phyloP scores from a whole-genome alignment of 1,284 basidiomycete genomes.

The Moesziomyces globuligerus region DNA sequence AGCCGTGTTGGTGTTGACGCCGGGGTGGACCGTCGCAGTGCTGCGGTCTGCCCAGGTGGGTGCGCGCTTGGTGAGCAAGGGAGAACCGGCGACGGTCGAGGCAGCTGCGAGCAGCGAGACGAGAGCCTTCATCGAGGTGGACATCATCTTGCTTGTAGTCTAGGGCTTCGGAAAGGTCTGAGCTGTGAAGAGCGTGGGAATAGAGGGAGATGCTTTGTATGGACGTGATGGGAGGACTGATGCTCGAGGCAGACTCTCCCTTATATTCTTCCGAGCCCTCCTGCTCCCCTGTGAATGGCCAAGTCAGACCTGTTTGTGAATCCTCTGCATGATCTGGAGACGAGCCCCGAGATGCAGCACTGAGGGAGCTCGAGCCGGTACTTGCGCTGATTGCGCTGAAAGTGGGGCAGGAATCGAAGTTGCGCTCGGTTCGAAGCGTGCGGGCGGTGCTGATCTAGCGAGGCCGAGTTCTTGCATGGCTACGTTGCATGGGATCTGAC shows the following conservation, averaged over 20 bases:
- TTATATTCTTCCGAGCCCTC: no score
- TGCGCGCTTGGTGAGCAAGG: conserved; percentile 20
- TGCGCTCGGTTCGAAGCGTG: not conserved
- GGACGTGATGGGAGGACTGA: no score
- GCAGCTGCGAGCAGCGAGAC: conserved; percentile 16
- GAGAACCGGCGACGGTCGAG: conserved; percentile 20
- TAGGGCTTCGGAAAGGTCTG: not conserved
- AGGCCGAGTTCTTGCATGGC: not conserved
- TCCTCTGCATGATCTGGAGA: no score
- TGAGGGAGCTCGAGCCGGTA: no score
- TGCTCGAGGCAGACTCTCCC: no score
- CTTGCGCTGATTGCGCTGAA: no score
- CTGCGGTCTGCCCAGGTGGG: conserved; percentile 33
- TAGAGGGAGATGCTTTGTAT: no score
- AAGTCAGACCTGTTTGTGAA: no score
- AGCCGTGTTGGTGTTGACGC: conserved; percentile 53
- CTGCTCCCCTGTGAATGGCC: no score
- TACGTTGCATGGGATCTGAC: no score
- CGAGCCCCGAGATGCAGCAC: no score
- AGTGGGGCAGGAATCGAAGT: no score
- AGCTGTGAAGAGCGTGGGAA: not conserved
- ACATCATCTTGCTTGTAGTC: conserved; percentile 18
- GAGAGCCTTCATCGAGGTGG: conserved; percentile 21
- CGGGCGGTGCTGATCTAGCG: not conserved
- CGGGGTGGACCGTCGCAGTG: conserved; percentile 49